A percentile compares a stretch with the other conserved stretches of the same genome.
phyloP scores from a whole-genome alignment of 129 eudicot species.

The Saposhnikovia divaricata region DNA sequence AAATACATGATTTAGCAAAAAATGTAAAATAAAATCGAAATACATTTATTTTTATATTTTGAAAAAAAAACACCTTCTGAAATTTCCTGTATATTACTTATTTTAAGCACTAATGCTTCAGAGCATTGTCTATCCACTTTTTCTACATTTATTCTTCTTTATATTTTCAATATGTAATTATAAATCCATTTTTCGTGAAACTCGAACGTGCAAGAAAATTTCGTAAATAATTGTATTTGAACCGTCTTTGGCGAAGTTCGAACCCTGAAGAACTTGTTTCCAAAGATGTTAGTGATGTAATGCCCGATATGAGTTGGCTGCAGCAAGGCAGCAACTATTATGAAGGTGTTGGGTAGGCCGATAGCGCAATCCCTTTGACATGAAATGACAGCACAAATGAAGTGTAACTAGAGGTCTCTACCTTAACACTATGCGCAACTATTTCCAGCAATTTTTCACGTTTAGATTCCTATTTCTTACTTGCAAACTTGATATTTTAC shows the following conservation, averaged over 20 bases:
- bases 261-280: background rate
- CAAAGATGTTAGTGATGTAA: background rate
- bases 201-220: background rate
- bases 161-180: too few relatives aligned
- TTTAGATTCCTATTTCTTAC: background rate
- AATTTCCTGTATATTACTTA: too few relatives aligned
- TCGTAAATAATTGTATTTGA: background rate
- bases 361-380: background rate
- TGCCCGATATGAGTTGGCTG: background rate
- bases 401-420: background rate
- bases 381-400: constrained; percentile 3
- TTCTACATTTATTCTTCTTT: too few relatives aligned
- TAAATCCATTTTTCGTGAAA: too few relatives aligned
- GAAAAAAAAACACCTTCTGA: too few relatives aligned
- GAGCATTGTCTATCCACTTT: too few relatives aligned
- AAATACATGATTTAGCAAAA: too few relatives aligned
- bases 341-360: background rate
- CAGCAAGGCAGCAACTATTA: background rate
- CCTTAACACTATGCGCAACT: background rate
- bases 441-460: background rate
- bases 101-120: too few relatives aligned
- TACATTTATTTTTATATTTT: too few relatives aligned
- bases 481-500: background rate
- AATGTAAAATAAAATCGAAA: too few relatives aligned
- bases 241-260: background rate